phyloP scores from a whole-genome alignment of 352 stramenopile species.

The Globisporangium camurandrum region DNA sequence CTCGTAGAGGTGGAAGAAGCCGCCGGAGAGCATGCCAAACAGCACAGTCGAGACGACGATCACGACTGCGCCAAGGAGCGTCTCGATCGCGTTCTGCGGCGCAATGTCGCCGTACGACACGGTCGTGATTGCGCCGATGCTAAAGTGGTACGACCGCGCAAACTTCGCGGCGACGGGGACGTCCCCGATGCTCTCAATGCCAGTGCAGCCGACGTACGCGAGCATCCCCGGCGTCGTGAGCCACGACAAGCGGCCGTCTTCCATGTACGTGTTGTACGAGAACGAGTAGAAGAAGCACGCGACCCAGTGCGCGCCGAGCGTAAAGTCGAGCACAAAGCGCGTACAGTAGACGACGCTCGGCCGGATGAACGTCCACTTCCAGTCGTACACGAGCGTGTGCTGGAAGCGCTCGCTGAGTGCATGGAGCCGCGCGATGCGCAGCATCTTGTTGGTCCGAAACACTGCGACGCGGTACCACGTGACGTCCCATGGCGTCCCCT shows the following conservation, averaged over 20 bases:
- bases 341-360: constrained; percentile 11
- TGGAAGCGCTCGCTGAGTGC: constrained; percentile 13
- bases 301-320: constrained; percentile 21
- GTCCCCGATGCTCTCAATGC: constrained; percentile 13
- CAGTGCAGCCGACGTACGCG: constrained; percentile 12
- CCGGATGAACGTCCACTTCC: constrained; percentile 5
- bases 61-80: constrained; percentile 16
- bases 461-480: constrained; percentile 13
- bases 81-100: constrained; percentile 30
- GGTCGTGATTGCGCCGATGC: constrained; percentile 29
- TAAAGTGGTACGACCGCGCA: constrained; percentile 28
- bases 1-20: constrained; percentile 41
- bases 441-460: constrained; percentile 16
- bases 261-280: constrained; percentile 13
- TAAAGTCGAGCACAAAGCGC: constrained; percentile 16
- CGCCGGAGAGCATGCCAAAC: constrained; percentile 35
- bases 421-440: constrained; percentile 15
- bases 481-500: constrained; percentile 1
- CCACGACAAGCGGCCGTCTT: constrained; percentile 11
- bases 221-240: constrained; percentile 23
- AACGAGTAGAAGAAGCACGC: constrained; percentile 19
- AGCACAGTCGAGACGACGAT: constrained; percentile 34
- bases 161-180: constrained; percentile 20
- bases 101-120: constrained; percentile 35
- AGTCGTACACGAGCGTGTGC: constrained; percentile 16